phyloP scores from a whole-genome alignment of 2,329 filamentous ascomycete genomes.

The Parasarocladium wereldwijsianum region DNA sequence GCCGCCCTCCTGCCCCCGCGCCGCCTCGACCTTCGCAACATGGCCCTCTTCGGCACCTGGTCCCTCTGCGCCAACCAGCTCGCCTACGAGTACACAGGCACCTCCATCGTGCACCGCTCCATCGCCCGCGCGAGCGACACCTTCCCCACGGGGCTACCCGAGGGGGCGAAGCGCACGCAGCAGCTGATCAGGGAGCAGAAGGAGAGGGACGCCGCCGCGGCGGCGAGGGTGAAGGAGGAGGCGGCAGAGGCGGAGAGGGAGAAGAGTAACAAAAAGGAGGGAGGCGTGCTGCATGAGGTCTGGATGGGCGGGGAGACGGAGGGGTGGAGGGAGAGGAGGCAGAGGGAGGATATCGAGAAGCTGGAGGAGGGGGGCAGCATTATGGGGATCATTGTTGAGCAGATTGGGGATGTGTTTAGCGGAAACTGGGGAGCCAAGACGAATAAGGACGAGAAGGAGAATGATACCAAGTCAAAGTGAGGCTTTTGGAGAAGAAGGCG shows the following conservation, averaged over 20 bases:
- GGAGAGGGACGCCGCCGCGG: slow-evolving; percentile 21
- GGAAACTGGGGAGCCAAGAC: slow-evolving; percentile 18
- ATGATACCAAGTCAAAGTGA: slow-evolving; percentile 1
- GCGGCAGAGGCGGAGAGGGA: slow-evolving; percentile 9
- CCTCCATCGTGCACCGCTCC: slow-evolving; percentile 34
- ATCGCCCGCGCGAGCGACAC: slow-evolving; percentile 26
- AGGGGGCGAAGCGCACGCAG: slow-evolving; percentile 34
- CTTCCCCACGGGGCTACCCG: slow-evolving; percentile 39
- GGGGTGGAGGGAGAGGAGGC: slow-evolving; percentile 38
- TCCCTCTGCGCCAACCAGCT: slow-evolving; percentile 41
- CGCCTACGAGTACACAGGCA: slow-evolving; percentile 39
- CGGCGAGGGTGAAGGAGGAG: slow-evolving; percentile 1
- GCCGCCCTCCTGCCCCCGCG: slow-evolving; percentile 37
- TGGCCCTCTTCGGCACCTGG: slow-evolving; percentile 32
- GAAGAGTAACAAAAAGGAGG: slow-evolving; percentile 10
- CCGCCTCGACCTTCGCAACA: slow-evolving; percentile 33
- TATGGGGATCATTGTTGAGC: slow-evolving; percentile 39
- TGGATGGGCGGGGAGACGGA: slow-evolving; percentile 45
- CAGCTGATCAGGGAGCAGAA: slow-evolving; percentile 30
- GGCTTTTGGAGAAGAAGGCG: too few relatives aligned
- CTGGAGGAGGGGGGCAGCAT: slow-evolving; percentile 41
- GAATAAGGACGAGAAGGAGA: slow-evolving; percentile 13
- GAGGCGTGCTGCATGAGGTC: slow-evolving; percentile 26
- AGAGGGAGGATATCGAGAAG: slow-evolving; percentile 34
- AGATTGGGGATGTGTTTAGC: slow-evolving; percentile 38